Evolutionary conservation across 2,329 filamentous ascomycete species (phyloP).

Genomic region (Knufia fluminis): DNA sequence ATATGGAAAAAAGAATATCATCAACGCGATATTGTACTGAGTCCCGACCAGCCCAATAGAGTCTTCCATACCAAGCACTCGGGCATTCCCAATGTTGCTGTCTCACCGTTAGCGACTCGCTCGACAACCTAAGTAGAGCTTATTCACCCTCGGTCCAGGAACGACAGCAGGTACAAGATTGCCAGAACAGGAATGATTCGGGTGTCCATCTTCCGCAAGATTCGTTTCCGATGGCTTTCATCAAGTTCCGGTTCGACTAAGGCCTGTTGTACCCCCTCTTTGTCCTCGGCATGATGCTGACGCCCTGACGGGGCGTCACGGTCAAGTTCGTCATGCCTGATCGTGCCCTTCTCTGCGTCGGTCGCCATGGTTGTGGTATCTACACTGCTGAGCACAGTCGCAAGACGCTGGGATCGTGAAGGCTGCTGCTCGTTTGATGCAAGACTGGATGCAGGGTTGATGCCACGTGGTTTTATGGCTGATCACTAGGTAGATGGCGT

Average conservation of each 20-base stretch:
- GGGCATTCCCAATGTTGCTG: conserved; percentile 72
- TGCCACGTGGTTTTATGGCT: too few species aligned
- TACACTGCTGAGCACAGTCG: too few species aligned
- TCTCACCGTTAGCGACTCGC: neutral
- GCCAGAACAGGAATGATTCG: conserved; percentile 34
- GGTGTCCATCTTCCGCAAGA: conserved; percentile 32
- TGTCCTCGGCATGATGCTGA: neutral
- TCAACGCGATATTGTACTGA: conserved; percentile 37
- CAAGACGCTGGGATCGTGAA: too few species aligned
- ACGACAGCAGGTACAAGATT: conserved; percentile 60
- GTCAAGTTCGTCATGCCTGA: neutral
- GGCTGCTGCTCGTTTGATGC: too few species aligned
- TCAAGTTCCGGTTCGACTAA: neutral
- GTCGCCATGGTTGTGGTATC: neutral
- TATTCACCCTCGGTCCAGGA: conserved; percentile 35
- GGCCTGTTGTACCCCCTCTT: neutral
- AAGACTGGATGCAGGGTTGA: too few species aligned
- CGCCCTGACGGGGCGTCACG: neutral
- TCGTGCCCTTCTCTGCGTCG: neutral
- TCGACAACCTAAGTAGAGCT: neutral
- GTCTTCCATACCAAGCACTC: conserved; percentile 54
- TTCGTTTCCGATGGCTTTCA: conserved; percentile 9
- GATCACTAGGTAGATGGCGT: too few species aligned
- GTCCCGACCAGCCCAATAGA: conserved; percentile 38
- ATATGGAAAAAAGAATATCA: conserved; percentile 55